Evolutionary conservation across 768 basidiomycete species (phyloP).

Genomic region (Lentinula guzmanii): DNA sequence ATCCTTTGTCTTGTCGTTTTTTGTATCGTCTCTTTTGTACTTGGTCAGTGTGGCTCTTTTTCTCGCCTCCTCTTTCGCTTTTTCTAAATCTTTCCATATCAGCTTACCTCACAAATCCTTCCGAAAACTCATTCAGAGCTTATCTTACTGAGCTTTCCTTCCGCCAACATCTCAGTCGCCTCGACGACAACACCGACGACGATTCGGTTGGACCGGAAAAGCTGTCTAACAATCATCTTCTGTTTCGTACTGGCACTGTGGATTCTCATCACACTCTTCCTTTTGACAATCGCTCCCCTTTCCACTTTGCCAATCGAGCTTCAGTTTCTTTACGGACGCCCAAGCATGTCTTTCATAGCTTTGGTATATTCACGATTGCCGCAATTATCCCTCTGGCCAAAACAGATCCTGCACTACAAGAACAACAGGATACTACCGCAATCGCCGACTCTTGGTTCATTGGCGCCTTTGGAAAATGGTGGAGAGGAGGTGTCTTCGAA

Average conservation of each 20-base stretch:
- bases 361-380: slow-evolving; percentile 85
- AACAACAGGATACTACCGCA: slow-evolving; percentile 38
- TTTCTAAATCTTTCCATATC: slow-evolving; percentile 12
- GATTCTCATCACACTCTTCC: slow-evolving; percentile 21
- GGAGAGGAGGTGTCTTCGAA: slow-evolving; percentile 76
- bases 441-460: slow-evolving; percentile 83
- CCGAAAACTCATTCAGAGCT: slow-evolving; percentile 87
- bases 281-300: slow-evolving; percentile 39
- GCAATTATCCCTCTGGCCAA: slow-evolving; percentile 56
- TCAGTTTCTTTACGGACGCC: slow-evolving; percentile 91
- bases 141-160: slow-evolving; percentile 98
- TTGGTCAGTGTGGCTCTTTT: slow-evolving; percentile 47
- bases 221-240: slow-evolving; percentile 18
- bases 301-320: slow-evolving; percentile 91
- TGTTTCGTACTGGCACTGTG: slow-evolving; percentile 21
- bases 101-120: slow-evolving; percentile 96
- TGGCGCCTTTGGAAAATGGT: slow-evolving; percentile 90
- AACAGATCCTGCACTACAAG: slow-evolving; percentile 18
- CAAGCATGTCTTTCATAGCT: slow-evolving; percentile 78
- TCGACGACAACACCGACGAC: slow-evolving; percentile 65
- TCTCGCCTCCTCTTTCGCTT: slow-evolving; percentile 7
- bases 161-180: slow-evolving; percentile 83
- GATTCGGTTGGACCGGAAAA: slow-evolving; percentile 29
- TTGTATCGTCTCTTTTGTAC: slow-evolving; percentile 59
- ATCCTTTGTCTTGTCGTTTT: slow-evolving; percentile 67